These are phyloP conservation scores for Monosporascus sp. DNA, from an alignment of 2,329 filamentous ascomycete species.

Conservation along the genomic window DNA sequence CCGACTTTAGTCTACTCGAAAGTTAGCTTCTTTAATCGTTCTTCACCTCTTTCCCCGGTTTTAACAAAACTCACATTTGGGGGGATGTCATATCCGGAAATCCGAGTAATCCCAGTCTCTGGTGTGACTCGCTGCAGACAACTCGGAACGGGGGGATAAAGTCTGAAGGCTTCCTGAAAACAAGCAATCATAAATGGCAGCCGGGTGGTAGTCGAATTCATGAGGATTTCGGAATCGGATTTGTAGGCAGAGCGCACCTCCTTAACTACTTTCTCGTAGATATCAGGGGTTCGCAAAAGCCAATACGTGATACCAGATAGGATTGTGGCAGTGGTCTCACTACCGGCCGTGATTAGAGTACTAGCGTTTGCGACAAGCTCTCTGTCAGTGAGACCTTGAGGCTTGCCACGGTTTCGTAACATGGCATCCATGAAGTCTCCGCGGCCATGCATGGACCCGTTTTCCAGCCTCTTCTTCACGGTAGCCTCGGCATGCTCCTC, in stretches of 20 bases:
- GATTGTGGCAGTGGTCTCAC: slow-evolving; percentile 27
- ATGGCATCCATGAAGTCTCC: slow-evolving; percentile 29
- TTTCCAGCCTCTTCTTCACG: slow-evolving; percentile 11
- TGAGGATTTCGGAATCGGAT: slow-evolving; percentile 38
- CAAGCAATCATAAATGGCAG: slow-evolving; percentile 21
- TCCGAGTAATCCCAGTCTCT: slow-evolving; percentile 13
- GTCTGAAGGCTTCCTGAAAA: slow-evolving; percentile 19
- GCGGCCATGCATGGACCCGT: slow-evolving; percentile 15
- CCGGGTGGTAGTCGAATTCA: slow-evolving; percentile 27
- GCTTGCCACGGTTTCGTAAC: slow-evolving; percentile 23
- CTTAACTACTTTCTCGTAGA: slow-evolving; percentile 17
- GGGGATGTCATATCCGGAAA: slow-evolving; percentile 18
- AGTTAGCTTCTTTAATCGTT: not conserved
- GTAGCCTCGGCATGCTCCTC: slow-evolving; percentile 19
- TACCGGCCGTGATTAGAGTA: slow-evolving; percentile 24
- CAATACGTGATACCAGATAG: slow-evolving; percentile 21
- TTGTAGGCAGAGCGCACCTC: slow-evolving; percentile 44
- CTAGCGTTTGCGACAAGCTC: slow-evolving; percentile 29
- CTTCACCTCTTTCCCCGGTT: no score
- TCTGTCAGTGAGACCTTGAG: slow-evolving; percentile 22
- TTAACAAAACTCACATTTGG: slow-evolving; percentile 13
- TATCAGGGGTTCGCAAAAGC: slow-evolving; percentile 26
- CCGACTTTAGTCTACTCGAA: slow-evolving; percentile 13
- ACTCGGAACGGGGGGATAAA: slow-evolving; percentile 21
- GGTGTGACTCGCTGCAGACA: slow-evolving; percentile 16